These are phyloP conservation scores for Cercospora sp. DNA, from an alignment of 2,329 filamentous ascomycete species.

Conservation along the genomic window DNA sequence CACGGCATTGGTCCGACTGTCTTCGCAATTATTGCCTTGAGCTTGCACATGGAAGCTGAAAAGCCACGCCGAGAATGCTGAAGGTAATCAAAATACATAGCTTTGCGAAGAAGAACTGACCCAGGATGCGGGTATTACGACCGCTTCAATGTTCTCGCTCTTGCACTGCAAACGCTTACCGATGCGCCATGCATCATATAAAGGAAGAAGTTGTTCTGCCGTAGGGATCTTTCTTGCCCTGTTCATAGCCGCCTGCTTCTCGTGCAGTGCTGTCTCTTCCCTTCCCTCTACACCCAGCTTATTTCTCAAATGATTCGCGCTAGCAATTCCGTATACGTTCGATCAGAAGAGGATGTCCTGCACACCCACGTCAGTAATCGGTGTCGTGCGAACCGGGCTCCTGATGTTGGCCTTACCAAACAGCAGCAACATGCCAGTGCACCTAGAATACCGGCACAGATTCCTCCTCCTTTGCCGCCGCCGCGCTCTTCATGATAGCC, in stretches of 20 bases:
- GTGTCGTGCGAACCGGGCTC: too few relatives aligned
- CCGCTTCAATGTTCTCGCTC: background rate
- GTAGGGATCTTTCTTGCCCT: background rate
- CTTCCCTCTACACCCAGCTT: background rate
- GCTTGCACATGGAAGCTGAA: too few relatives aligned
- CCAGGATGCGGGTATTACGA: background rate
- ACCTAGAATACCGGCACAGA: constrained; percentile 39
- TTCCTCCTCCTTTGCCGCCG: constrained; percentile 38
- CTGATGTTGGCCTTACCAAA: too few relatives aligned
- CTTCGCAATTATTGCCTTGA: too few relatives aligned
- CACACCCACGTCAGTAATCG: background rate
- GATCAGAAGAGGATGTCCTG: background rate
- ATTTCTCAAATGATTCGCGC: background rate
- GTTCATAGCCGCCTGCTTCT: background rate
- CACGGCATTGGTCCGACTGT: too few relatives aligned
- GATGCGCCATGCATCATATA: background rate
- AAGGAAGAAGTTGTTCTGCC: background rate
- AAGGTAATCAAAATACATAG: background rate
- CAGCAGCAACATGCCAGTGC: constrained; percentile 51
- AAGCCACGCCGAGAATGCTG: background rate
- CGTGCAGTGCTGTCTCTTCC: background rate
- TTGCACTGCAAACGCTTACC: background rate
- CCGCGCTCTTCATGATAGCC: constrained; percentile 35
- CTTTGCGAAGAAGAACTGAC: background rate
- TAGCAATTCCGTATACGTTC: background rate